These are phyloP conservation scores for Ligustrum vulgare DNA, from an alignment of 257 asterid genomes.

Conservation along the genomic window DNA sequence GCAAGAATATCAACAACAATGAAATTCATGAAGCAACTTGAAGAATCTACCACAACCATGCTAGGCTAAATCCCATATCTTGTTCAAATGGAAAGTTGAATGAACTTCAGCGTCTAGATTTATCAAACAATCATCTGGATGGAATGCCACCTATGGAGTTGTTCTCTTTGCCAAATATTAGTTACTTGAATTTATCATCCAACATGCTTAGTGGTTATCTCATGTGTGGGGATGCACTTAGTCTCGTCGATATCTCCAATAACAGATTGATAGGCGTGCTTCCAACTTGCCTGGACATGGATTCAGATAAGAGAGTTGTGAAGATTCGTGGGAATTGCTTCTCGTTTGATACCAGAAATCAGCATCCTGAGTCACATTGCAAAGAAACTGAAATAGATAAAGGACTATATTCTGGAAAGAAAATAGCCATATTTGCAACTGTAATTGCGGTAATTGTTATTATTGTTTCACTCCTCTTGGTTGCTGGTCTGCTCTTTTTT, in stretches of 20 bases:
- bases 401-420: constrained; percentile 36
- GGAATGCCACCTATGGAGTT: constrained; percentile 62
- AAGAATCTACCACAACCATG: no score
- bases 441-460: constrained; percentile 62
- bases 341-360: constrained; percentile 50
- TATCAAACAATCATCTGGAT: constrained; percentile 61
- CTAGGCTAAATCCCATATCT: no score
- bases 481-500: constrained; percentile 47
- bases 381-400: constrained; percentile 28
- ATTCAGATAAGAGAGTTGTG: constrained; percentile 56
- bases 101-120: constrained; percentile 82
- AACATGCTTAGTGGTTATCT: constrained; percentile 75
- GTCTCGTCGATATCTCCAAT: constrained; percentile 76
- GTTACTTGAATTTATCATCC: constrained; percentile 83
- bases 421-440: constrained; percentile 47
- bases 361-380: constrained; percentile 69
- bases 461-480: constrained; percentile 46
- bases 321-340: constrained; percentile 75
- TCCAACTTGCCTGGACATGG: constrained; percentile 66
- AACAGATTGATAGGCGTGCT: constrained; percentile 65
- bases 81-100: no score
- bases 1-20: no score
- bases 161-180: constrained; percentile 72
- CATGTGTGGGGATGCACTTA: constrained; percentile 68
- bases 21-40: no score